Conservation (phyloP, 768 basidiomycete genomes). For the Rhodocollybia butyracea region DNA sequence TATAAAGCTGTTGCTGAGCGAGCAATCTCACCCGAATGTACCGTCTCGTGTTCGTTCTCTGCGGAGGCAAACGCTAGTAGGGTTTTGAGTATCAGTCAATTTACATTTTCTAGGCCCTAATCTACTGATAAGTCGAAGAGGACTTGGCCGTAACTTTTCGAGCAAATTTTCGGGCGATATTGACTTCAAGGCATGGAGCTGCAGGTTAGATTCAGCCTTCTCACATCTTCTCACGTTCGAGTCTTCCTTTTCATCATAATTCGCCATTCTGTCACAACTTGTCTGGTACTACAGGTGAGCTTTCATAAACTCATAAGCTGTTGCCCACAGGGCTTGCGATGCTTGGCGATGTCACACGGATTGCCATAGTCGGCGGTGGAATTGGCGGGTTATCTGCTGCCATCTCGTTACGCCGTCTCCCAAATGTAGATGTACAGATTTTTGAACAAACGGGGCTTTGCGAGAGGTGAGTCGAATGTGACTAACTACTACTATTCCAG, state of each 20-base stretch:
- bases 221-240: neutral
- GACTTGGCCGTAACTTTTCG: too few species aligned
- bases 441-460: neutral
- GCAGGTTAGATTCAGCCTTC: neutral
- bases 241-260: neutral
- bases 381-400: neutral
- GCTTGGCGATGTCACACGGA: neutral
- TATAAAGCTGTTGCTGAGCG: too few species aligned
- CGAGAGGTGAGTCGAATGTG: too few species aligned
- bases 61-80: too few species aligned
- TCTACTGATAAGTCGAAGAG: too few species aligned
- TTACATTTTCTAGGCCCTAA: too few species aligned
- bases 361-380: neutral
- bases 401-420: neutral
- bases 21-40: too few species aligned
- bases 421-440: neutral
- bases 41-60: too few species aligned
- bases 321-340: neutral
- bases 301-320: neutral
- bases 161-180: neutral
- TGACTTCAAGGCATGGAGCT: neutral
- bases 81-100: too few species aligned
- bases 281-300: neutral
- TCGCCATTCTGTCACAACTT: neutral
- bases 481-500: too few species aligned